Base-by-base conservation (phyloP, 225 moss, liverwort and hornwort species). In the Marchantia polymorpha region DNA sequence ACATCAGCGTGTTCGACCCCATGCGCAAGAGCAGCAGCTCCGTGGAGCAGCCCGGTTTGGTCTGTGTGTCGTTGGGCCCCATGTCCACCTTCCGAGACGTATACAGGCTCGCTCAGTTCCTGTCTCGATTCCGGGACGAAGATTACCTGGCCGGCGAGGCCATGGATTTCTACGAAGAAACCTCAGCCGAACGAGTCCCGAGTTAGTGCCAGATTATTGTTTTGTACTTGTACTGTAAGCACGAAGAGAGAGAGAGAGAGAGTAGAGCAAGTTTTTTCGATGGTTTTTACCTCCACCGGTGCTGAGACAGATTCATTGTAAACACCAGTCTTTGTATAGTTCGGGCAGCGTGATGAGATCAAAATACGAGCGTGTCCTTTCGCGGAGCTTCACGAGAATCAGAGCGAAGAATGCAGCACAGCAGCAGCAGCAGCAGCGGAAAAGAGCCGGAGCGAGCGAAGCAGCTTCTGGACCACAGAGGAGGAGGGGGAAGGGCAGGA, bases 61-160 rank as follows among this genome's bases (percentile, higher is more conserved):
- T 96, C 51, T 86, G 91, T 29, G 92, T 87, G 67, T 96, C 96
- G 4, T 77, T 96, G 13, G 93, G 96, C 50, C 88, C 89, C 13
- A 79, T 92, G 77, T 88, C 89, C 27, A 92, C 86, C 31, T 94
- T 96, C 46, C 82, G 85, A 53, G 94, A 96, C 79, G 92, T 91
- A 46, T 92, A 92, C 64, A 86, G 90, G 82, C 80, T 96, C 68
- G 89, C 88, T 73, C 82, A 91, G 48, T 96, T 93, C 71, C 64
- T 96, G 72, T 85, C 89, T 65, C 81, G 88, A 25, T 96, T 96
- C 52, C 87, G 89, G 71, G 92, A 93, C 31, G 92, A 92, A 81
- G 93, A 93, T 64, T 96, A 90, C 75, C 58, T 93, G 27, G 75
- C 93, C 3, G 79, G 78, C 7, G 89, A 91, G 88, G 90, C 91